Evolutionary conservation across 768 basidiomycete genomes (phyloP).

Genomic region (Sutorius australiensis): DNA sequence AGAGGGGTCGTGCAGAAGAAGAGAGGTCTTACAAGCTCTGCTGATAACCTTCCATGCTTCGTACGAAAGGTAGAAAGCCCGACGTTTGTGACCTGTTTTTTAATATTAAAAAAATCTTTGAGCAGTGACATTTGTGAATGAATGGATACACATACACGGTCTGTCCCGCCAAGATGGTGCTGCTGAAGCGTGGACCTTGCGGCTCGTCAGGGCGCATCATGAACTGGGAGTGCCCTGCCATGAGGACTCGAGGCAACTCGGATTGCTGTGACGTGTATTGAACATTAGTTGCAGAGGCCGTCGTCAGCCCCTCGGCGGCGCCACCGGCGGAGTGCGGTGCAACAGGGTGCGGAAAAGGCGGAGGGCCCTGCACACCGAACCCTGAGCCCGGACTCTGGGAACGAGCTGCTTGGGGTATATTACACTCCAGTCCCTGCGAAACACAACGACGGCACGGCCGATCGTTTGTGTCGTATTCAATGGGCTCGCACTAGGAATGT

Average conservation of each 20-base stretch:
- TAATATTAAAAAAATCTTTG: too few relatives aligned
- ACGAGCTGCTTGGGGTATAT: slow-evolving; percentile 9
- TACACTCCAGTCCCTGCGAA: slow-evolving; percentile 9
- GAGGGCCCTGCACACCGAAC: slow-evolving; percentile 7
- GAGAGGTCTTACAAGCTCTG: slow-evolving; percentile 14
- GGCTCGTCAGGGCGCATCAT: background rate
- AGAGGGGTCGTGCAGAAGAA: background rate
- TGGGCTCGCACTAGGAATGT: slow-evolving; percentile 16
- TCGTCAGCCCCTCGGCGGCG: slow-evolving; percentile 5
- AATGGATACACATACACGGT: slow-evolving; percentile 11
- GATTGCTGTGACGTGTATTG: slow-evolving; percentile 8
- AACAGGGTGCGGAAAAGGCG: background rate
- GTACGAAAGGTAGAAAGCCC: background rate
- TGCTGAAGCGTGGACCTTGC: slow-evolving; percentile 1
- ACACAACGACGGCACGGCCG: slow-evolving; percentile 23
- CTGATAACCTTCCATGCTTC: slow-evolving; percentile 2
- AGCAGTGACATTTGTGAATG: background rate
- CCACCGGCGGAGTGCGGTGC: slow-evolving; percentile 5
- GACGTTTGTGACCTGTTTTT: slow-evolving; percentile 7
- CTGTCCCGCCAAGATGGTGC: background rate
- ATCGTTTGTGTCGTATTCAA: slow-evolving; percentile 14
- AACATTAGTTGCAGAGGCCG: background rate
- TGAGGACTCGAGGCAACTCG: background rate
- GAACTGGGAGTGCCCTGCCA: slow-evolving; percentile 2
- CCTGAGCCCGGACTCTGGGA: slow-evolving; percentile 23